Conservation (phyloP, 2,329 filamentous ascomycete species). For the Diaporthe vexans region DNA sequence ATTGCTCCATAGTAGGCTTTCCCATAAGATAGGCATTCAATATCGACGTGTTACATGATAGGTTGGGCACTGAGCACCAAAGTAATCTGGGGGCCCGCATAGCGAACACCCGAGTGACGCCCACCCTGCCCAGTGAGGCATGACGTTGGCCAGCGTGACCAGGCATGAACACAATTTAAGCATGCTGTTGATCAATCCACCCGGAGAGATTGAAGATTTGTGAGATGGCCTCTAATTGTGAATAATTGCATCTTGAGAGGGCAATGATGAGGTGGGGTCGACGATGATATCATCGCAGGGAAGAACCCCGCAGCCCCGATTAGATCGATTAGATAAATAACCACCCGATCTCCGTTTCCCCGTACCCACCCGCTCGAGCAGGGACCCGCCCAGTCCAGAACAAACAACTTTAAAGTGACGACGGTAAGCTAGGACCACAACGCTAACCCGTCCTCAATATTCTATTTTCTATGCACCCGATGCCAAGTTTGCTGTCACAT, state of each 20-base stretch:
- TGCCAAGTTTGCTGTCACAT: neutral
- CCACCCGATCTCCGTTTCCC: neutral
- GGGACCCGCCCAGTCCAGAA: neutral
- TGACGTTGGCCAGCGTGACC: neutral
- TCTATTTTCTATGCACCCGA: neutral
- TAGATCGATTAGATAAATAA: conserved; percentile 23
- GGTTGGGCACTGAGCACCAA: too few relatives aligned
- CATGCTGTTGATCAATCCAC: neutral
- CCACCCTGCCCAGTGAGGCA: neutral
- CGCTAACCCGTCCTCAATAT: neutral
- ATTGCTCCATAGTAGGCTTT: too few relatives aligned
- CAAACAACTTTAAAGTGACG: conserved; percentile 5
- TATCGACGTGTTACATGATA: too few relatives aligned
- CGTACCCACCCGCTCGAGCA: neutral
- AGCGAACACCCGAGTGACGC: too few relatives aligned
- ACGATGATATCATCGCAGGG: conserved; percentile 23
- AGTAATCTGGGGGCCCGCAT: too few relatives aligned
- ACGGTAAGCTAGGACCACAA: conserved; percentile 1
- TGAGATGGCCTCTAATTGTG: too few relatives aligned
- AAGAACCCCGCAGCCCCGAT: neutral
- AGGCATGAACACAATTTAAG: neutral
- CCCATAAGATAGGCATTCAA: too few relatives aligned
- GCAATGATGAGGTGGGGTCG: neutral
- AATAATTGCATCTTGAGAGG: neutral
- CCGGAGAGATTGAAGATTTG: too few relatives aligned